Base-by-base conservation (phyloP, 2,329 filamentous ascomycete species). In the Aspergillus fijiensis region DNA sequence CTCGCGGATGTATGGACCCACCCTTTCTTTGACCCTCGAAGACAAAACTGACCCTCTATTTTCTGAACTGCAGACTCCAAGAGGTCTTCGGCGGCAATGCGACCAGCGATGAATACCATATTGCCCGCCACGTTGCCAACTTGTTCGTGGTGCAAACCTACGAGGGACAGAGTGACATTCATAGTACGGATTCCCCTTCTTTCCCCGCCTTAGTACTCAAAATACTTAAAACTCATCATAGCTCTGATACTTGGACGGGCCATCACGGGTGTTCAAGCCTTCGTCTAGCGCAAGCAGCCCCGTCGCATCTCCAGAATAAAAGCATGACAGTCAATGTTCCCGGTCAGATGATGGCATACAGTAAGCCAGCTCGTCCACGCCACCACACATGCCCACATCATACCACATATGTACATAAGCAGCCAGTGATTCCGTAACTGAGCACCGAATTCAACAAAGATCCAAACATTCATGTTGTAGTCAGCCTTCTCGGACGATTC, bases 81-180 rank as follows among this genome's bases (percentile, higher is more conserved):
- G 95, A 99, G 80, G 86, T 99, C 23, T 97, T 99, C 79, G 95
- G 95, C 60, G 95, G 95, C 31, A 99, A 99, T 73, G 95, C 95
- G n/a, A 92, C 95, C 53, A 96, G 92, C 72, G 95, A 99, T 70
- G 95, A 99, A 79, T 99, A 98, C 72, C 87, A 88, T 63, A 97
- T 99, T 71, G 95, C 92, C 16, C 87, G 95, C 65, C 95, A 98
- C 80, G 95, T 97, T 60, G 89, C 94, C 59, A 99, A 99, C 76
- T 77, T 99, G 65, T 99, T 96, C 76, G 95, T 99, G 56, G 96
- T 94, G 57, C 94, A 98, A 80, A 98, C 94, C 1, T 99, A 99
- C 69, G 95, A 99, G 79, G 95, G 95, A 23, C 95, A 98, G 79
- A 97, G 93, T 73, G 95, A 98, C 78, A 98, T 98, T 74, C 95